A percentile compares a stretch with the other conserved stretches of the same genome.
These are phyloP conservation scores for Vitis rupestris DNA, from an alignment of 164 flowering plant genomes.

Conservation along the genomic window DNA sequence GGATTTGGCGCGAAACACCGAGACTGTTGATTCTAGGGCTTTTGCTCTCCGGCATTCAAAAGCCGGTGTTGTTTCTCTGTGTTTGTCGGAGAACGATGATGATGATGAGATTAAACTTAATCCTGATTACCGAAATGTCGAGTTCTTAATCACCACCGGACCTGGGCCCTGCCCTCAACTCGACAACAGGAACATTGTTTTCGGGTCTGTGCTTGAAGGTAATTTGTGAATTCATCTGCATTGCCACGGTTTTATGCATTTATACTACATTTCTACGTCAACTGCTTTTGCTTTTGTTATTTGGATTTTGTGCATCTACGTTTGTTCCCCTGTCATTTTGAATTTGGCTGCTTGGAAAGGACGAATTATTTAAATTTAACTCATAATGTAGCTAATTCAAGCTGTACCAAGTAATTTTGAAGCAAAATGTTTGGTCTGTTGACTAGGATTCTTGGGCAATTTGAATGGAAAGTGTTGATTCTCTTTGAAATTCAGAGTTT, in stretches of 20 bases:
- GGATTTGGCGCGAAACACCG: slow-evolving; percentile 55
- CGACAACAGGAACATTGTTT: slow-evolving; percentile 77
- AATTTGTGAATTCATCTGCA: slow-evolving; percentile 6
- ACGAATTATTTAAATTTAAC: background rate
- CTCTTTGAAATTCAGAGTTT: too few relatives aligned
- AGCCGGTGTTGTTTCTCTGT: slow-evolving; percentile 72
- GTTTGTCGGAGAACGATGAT: slow-evolving; percentile 90
- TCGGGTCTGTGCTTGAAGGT: slow-evolving; percentile 94
- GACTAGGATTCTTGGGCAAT: background rate
- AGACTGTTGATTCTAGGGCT: slow-evolving; percentile 61
- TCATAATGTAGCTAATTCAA: background rate
- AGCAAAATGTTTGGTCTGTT: background rate
- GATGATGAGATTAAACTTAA: slow-evolving; percentile 73
- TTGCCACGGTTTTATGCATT: background rate
- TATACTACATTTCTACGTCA: background rate
- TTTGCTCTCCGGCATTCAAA: slow-evolving; percentile 62
- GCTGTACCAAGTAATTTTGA: background rate
- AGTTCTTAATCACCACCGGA: slow-evolving; percentile 95
- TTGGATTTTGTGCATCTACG: background rate
- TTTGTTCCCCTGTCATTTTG: background rate
- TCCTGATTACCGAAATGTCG: slow-evolving; percentile 78
- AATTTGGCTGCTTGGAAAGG: background rate
- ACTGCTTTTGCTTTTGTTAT: background rate
- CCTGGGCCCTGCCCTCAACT: slow-evolving; percentile 93
- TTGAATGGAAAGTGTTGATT: too few relatives aligned